Base-by-base conservation (phyloP, 1,284 basidiomycete genomes). In the Ceratobasidium sp. region DNA sequence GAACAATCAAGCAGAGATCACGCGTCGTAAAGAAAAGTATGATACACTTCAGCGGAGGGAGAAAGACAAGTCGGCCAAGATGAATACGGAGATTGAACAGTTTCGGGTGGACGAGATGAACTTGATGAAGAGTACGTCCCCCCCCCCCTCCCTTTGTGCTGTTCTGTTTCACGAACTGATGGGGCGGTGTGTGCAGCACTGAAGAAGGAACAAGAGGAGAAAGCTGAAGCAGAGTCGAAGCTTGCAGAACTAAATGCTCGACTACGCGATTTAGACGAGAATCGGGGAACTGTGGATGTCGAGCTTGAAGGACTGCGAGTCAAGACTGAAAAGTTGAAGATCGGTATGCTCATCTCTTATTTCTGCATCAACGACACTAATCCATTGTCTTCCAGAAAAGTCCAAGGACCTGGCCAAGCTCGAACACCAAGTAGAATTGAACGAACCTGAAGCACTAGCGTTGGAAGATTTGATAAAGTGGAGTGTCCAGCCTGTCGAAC, bases 31-130 rank as follows among this genome's bases (percentile, higher is more conserved):
- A 34, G 74, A 74, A 14, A 34, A 57, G 14, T 58, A 70, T 36
- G 67, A 62, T 21, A 69, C 67, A 46, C 34, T 62, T 16, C 36
- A 62, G 32, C n/a, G 89, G 77, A 84, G 83, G 73, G 75, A 87
- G 0, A 61, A 80, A 4, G 91, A 92, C 72, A 86, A 84, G 77
- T 84, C 80, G 5, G 83, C 87, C 60, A 81, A 84, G 21, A 83
- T 87, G 0, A 89, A 92, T 78, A 76, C 81, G 0, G 91, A 93
- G 79, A 91, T 85, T 2, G 89, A 86, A 72, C 83, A 87, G 55
- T 92, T 89, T 79, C 92, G 92, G 76, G 76, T 90, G 34, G 85
- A 84, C 76, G 91, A 92, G 80, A 89, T 92, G 52, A 89, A 91
- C 67, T 82, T 93, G 41, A 83, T 91, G 32, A 84, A 86, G 71